Percentiles rank a stretch among this genome's conserved stretches.
phyloP scores from a whole-genome alignment of 2,329 filamentous ascomycete species.

The Neoascochyta sp. region DNA sequence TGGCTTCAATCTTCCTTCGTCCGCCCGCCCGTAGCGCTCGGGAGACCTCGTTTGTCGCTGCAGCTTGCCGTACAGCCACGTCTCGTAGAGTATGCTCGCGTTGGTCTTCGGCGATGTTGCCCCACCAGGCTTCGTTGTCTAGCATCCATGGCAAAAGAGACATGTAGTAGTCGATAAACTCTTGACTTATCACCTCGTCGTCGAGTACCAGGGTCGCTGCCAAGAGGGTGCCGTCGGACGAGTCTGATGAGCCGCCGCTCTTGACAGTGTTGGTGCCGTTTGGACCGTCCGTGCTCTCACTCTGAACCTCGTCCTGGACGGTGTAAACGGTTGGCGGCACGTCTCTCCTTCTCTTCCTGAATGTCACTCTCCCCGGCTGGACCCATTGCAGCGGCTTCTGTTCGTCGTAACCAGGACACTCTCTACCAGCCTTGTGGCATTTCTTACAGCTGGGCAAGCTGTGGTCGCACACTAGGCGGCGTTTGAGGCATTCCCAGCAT shows the following conservation, averaged over 20 bases:
- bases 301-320: neutral
- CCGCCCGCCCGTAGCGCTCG: slow-evolving; percentile 9
- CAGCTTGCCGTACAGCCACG: slow-evolving; percentile 2
- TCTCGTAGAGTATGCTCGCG: slow-evolving; percentile 3
- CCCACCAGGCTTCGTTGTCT: slow-evolving; percentile 5
- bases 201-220: too few species aligned
- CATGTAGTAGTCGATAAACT: too few species aligned
- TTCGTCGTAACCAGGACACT: slow-evolving; percentile 32
- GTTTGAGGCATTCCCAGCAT: slow-evolving; percentile 35
- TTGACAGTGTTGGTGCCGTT: too few species aligned
- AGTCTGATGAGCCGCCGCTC: neutral
- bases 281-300: too few species aligned
- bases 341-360: slow-evolving; percentile 19
- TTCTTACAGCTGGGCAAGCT: slow-evolving; percentile 31
- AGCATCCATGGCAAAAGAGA: too few species aligned
- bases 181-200: neutral
- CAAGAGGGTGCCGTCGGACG: neutral
- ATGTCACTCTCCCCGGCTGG: slow-evolving; percentile 27
- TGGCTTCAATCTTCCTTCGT: slow-evolving; percentile 12
- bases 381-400: slow-evolving; percentile 35
- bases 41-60: slow-evolving; percentile 3
- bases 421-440: slow-evolving; percentile 25
- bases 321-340: slow-evolving; percentile 11
- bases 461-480: slow-evolving; percentile 33
- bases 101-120: slow-evolving; percentile 2